Percentiles rank a stretch among this genome's conserved stretches.
phyloP scores from a whole-genome alignment of 2,329 filamentous ascomycete species.

The Exserohilum rostratum region DNA sequence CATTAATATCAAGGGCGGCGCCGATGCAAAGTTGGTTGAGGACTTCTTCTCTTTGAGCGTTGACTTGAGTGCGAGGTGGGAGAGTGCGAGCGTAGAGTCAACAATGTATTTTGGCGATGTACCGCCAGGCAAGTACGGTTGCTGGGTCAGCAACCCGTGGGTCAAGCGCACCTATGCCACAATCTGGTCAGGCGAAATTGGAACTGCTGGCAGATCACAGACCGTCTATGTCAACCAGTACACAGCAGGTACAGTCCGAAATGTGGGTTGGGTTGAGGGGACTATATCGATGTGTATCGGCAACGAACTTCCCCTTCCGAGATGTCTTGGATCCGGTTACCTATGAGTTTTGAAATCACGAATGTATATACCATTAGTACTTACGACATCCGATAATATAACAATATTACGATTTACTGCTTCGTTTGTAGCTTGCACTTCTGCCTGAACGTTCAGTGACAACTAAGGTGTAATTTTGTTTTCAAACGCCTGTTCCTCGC shows the following conservation, averaged over 20 bases:
- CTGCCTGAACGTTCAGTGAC: no score
- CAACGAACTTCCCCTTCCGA: no score
- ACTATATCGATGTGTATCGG: constrained; percentile 30
- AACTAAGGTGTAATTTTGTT: no score
- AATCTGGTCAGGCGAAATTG: constrained; percentile 45
- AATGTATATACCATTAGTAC: no score
- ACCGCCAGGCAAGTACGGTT: constrained; percentile 47
- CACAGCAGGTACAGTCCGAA: constrained; percentile 37
- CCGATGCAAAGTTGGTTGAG: constrained; percentile 29
- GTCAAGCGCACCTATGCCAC: constrained; percentile 45
- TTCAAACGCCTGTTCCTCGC: no score
- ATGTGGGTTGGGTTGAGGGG: constrained; percentile 51
- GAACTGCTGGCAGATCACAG: constrained; percentile 27
- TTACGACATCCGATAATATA: no score
- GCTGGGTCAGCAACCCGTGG: constrained; percentile 49
- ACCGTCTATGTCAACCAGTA: constrained; percentile 48
- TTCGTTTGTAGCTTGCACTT: no score
- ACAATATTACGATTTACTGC: no score
- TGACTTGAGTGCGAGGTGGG: constrained; percentile 42
- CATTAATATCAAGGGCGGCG: constrained; percentile 30
- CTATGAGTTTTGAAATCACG: no score
- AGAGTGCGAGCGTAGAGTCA: constrained; percentile 31
- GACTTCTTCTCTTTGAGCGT: constrained; percentile 35
- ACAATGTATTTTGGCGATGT: constrained; percentile 43
- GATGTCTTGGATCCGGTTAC: no score